These are phyloP conservation scores for Seiridium unicorne DNA, from an alignment of 2,329 filamentous ascomycete genomes.

Conservation along the genomic window DNA sequence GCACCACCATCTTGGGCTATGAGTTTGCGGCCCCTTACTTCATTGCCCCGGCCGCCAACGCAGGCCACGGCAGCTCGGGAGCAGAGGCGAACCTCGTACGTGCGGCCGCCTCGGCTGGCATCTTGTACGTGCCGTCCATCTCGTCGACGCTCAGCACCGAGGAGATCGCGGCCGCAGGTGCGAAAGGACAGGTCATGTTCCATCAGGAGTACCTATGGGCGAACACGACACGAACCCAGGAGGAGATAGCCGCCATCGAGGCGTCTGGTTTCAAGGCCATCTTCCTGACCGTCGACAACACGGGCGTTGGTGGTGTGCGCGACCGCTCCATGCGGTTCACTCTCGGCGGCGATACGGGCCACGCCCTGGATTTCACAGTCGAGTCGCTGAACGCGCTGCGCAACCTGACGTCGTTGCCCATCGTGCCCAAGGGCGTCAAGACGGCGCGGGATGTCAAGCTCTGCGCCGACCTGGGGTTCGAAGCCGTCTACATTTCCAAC, in stretches of 20 bases:
- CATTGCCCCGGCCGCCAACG: slow-evolving; percentile 48
- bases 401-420: slow-evolving; percentile 22
- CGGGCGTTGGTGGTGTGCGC: slow-evolving; percentile 9
- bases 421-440: slow-evolving; percentile 31
- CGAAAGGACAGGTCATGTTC: slow-evolving; percentile 14
- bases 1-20: slow-evolving; percentile 50
- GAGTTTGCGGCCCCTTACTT: slow-evolving; percentile 55
- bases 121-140: slow-evolving; percentile 44
- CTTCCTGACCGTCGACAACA: slow-evolving; percentile 17
- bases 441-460: slow-evolving; percentile 28
- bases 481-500: slow-evolving; percentile 33
- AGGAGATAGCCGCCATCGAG: slow-evolving; percentile 11
- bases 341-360: slow-evolving; percentile 4
- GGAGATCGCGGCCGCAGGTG: slow-evolving; percentile 35
- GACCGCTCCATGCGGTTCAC: slow-evolving; percentile 11
- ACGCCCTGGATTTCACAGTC: neutral
- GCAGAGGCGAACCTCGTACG: slow-evolving; percentile 49
- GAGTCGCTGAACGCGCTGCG: neutral
- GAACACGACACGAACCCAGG: slow-evolving; percentile 10
- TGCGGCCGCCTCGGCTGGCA: slow-evolving; percentile 43
- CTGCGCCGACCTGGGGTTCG: slow-evolving; percentile 23
- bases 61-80: slow-evolving; percentile 38
- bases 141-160: slow-evolving; percentile 26
- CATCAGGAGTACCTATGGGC: slow-evolving; percentile 27
- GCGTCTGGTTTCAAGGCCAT: slow-evolving; percentile 16